A percentile compares a stretch with the other conserved stretches of the same genome.
Evolutionary conservation across 345 rosid species (phyloP).

Genomic region (Eucalyptus pauciflora): DNA sequence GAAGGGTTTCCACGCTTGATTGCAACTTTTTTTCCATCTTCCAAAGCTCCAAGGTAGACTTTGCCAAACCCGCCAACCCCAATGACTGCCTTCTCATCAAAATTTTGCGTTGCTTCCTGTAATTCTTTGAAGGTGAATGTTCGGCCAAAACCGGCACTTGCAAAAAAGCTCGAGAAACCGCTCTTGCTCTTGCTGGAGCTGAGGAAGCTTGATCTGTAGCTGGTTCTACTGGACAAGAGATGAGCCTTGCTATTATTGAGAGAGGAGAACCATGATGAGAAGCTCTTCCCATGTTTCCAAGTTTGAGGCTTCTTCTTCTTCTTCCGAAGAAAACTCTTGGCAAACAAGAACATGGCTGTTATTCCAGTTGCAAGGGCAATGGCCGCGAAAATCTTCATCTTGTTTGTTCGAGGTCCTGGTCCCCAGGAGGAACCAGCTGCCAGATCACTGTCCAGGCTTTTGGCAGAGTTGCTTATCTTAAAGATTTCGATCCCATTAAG

Average conservation of each 20-base stretch:
- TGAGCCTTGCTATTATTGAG: constrained; percentile 26
- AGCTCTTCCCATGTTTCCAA: constrained; percentile 51
- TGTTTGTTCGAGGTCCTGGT: background rate
- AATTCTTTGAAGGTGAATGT: constrained; percentile 51
- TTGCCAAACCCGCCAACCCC: constrained; percentile 92
- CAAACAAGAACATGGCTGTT: constrained; percentile 33
- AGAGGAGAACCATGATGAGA: constrained; percentile 73
- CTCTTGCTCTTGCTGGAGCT: constrained; percentile 52
- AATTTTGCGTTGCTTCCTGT: constrained; percentile 56
- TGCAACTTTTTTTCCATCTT: constrained; percentile 59
- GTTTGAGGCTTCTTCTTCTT: constrained; percentile 36
- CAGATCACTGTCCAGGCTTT: constrained; percentile 45
- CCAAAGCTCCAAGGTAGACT: constrained; percentile 49
- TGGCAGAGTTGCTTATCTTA: constrained; percentile 47
- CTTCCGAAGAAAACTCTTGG: constrained; percentile 30
- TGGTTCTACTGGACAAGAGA: constrained; percentile 42
- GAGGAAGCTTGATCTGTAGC: constrained; percentile 42
- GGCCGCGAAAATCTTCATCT: constrained; percentile 41
- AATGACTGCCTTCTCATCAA: constrained; percentile 54
- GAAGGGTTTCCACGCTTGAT: constrained; percentile 63
- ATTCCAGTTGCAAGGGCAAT: constrained; percentile 40
- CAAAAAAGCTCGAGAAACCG: constrained; percentile 37
- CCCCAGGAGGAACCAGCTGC: constrained; percentile 15
- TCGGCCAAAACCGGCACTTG: constrained; percentile 52
- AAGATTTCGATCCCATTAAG: constrained; percentile 74